Base-by-base conservation (phyloP, 2,329 filamentous ascomycete species). In the Eurotiales sp. region DNA sequence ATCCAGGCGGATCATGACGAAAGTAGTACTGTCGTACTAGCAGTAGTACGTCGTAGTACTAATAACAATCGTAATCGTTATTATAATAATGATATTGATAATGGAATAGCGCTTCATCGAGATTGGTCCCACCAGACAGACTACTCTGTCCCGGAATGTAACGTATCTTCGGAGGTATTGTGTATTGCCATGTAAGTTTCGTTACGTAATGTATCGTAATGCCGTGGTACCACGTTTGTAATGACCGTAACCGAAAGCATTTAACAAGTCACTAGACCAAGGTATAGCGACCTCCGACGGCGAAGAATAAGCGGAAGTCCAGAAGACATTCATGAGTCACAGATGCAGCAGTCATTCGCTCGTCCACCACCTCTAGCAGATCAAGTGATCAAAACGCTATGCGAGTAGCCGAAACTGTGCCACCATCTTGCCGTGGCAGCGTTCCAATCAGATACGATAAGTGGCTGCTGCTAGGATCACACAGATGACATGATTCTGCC, bases 351-450 rank as follows among this genome's bases (percentile, higher is more conserved):
- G n/a, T n/a, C 49, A 58, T 56, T 61, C 59, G 56, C 34, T 23
- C 8, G 37, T 17, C 30, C 15, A 65, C 64, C 66, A 56, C 65
- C 66, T 72, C 63, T 58, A 57, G 55, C 56, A 67, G 66, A 77
- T 84, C 81, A 83, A 83, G 80, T 84, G 80, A 83, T 72, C 70
- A 70, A 67, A 74, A 75, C 64, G 61, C 64, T 67, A 83, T 83
- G 80, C 80, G 79, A 76, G 69, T 66, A 66, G 65, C 61, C 62
- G 59, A 61, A 56, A 59, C 57, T 56, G 51, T 56, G 59, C 63
- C 56, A 59, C 57, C 58, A 56, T 29, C 37, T 17, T 34, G 30
- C 45, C 22, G 29, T 45, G 30, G 19, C 21, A 46, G 12, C 25
- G 23, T 32, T 42, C 51, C 51, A 54, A 54, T 62, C 55, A 56